phyloP scores from a whole-genome alignment of 192 early-diverging fungal species.

The Backusella westeae region DNA sequence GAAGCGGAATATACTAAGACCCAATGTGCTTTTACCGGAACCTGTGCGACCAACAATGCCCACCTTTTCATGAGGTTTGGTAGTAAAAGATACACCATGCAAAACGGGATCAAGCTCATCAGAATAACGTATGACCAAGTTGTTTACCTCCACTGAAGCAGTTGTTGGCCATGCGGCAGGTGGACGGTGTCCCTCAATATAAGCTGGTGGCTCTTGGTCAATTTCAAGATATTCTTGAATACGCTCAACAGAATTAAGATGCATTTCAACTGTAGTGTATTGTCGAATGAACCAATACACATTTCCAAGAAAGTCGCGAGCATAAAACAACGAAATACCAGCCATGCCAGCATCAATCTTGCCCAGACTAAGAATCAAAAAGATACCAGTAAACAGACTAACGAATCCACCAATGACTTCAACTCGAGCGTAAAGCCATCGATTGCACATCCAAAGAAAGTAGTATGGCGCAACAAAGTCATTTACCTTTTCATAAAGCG shows the following conservation, averaged over 20 bases:
- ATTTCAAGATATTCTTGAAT: constrained; percentile 77
- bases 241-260: constrained; percentile 84
- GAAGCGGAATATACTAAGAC: constrained; percentile 70
- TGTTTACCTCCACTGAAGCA: constrained; percentile 56
- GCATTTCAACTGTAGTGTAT: constrained; percentile 80
- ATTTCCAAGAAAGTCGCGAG: constrained; percentile 75
- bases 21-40: constrained; percentile 72
- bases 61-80: constrained; percentile 72
- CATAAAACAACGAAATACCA: constrained; percentile 83
- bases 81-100: constrained; percentile 43
- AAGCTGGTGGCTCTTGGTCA: constrained; percentile 72
- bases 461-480: constrained; percentile 69
- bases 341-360: constrained; percentile 71
- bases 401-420: constrained; percentile 69
- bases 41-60: constrained; percentile 85
- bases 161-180: constrained; percentile 57
- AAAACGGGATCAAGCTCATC: constrained; percentile 45
- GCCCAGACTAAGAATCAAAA: constrained; percentile 50
- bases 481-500: constrained; percentile 58
- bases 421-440: constrained; percentile 66
- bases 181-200: constrained; percentile 48
- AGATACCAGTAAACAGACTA: constrained; percentile 61
- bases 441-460: constrained; percentile 71
- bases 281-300: constrained; percentile 53
- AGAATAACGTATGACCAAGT: constrained; percentile 65